These are phyloP conservation scores for Thelephora terrestris DNA, from an alignment of 1,284 basidiomycete genomes.

Conservation along the genomic window DNA sequence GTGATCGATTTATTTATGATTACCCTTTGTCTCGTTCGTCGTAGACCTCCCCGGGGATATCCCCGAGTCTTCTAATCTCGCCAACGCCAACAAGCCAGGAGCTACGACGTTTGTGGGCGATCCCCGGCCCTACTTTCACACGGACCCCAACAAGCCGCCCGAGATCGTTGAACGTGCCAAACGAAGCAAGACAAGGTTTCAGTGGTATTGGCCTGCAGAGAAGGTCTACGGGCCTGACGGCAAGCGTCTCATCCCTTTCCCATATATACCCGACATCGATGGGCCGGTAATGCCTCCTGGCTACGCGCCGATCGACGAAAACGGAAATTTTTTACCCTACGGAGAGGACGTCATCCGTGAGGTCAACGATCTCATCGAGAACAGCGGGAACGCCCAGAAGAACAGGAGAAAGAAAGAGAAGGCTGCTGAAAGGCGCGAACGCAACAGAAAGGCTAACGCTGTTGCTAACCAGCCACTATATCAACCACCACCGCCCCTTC, in stretches of 20 bases:
- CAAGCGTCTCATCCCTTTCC: not conserved
- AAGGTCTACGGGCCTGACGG: not conserved
- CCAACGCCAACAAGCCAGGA: constrained; percentile 1
- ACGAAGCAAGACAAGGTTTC: not conserved
- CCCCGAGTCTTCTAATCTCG: not conserved
- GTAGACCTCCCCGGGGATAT: too few species aligned
- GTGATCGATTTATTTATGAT: too few species aligned
- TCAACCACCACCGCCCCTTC: too few species aligned
- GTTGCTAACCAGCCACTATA: not conserved
- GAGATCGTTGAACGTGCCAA: not conserved
- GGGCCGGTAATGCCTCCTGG: not conserved
- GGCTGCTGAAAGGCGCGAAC: not conserved
- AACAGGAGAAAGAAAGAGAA: not conserved
- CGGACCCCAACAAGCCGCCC: not conserved
- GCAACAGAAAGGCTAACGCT: not conserved
- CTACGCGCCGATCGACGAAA: not conserved
- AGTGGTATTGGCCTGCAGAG: not conserved
- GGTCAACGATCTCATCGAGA: not conserved
- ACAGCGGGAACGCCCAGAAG: not conserved
- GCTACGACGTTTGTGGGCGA: constrained; percentile 1
- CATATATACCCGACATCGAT: not conserved
- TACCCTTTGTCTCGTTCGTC: too few species aligned
- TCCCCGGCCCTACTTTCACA: not conserved
- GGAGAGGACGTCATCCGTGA: not conserved
- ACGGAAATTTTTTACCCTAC: not conserved